Evolutionary conservation across 768 basidiomycete species (phyloP), one percentile per base, ranked within the genome.

Genomic region (Tephrocybe sp.): DNA sequence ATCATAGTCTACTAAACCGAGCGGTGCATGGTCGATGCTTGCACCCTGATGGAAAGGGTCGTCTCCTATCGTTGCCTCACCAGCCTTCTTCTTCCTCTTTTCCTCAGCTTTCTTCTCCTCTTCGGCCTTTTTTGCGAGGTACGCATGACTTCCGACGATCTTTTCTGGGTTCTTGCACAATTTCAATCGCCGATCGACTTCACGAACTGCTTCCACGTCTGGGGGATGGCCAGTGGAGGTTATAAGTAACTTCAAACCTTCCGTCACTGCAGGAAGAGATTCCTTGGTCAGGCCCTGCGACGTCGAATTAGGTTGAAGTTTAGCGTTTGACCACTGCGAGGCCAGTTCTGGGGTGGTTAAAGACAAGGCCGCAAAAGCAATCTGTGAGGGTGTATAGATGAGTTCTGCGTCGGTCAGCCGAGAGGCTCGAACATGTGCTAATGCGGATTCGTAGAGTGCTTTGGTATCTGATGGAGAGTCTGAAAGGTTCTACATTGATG

Each of bases 101-200:
- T 79, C 80, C 54, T 82, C 82, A 1, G 84, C 85, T 60, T 77
- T 79, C 48, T 72, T 79, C 59, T 90, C 89, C 50, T 84, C 83
- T 58, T 83, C 85, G n/a, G 75, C 81, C 57, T 82, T 84, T 64
- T 83, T 84, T 17, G 81, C 79, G 20, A 85, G 65, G 65, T 87
- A 93, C 2, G 90, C 87, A 53, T 82, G 85, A 55, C 85, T 96
- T n/a, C 93, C 94, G 11, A 85, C 83, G 5, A 96, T 85, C 67
- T 95, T 97, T 68, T 96, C 94, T 4, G 97, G 97, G 61, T 99
- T 98, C 65, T 93, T 91, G 74, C 96, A 98, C 33, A 87, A 62
- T 61, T 83, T 86, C 40, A 99, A 72, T 39, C 93, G 76, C 62
- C 87, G 80, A 66, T 99, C 97, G 6, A 98, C 86, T 61, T 90